Base-by-base conservation (phyloP, 768 basidiomycete genomes). In the Imleria badia region DNA sequence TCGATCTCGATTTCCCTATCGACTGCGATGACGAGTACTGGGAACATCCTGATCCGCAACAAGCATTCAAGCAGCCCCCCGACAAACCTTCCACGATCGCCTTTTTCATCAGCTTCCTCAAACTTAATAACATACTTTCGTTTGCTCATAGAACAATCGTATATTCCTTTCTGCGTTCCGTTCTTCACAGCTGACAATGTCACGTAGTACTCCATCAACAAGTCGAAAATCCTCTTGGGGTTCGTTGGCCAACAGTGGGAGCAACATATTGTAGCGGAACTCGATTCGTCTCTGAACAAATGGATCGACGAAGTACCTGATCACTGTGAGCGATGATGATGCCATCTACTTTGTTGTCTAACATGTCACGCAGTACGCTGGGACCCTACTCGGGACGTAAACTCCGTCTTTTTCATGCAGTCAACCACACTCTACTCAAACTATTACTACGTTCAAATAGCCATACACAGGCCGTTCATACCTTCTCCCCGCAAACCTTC, bases 401-500 rank as follows among this genome's bases (percentile, higher is more conserved):
- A 73, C 30, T 58, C 65, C 1, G 41, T 62, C 6, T 76, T 78
- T 56, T 68, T 85, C 62, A 69, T 74, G 44, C 81, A 84, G 56
- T 81, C 81, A 5, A 81, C 79, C 0, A 55, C 64, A 22, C 69
- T 87, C 8, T 81, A 83, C 59, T 66, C 77, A 2, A 67, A 72
- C 35, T 86, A 82, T 65, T 86, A 85, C 61, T 72, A 78, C 50
- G 68, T 78, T 29, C 79, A 84, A 59, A 91, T 93, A 60, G 74
- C 84, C 52, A 81, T 91, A 45, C 91, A 94, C 67, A 78, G 91
- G 40, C 86, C 87, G 4, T 91, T 89, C 69, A 86, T 94, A 52
- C 87, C 88, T 0, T 81, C 81, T 0, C 80, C 83, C 3, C 73
- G 78, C 42, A 83, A 83, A 52, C 77, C 76, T 0, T 72, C 76